A percentile compares a stretch with the other conserved stretches of the same genome.
These are phyloP conservation scores for Chimonanthus salicifolius DNA, from an alignment of 164 flowering plant species.

Conservation along the genomic window DNA sequence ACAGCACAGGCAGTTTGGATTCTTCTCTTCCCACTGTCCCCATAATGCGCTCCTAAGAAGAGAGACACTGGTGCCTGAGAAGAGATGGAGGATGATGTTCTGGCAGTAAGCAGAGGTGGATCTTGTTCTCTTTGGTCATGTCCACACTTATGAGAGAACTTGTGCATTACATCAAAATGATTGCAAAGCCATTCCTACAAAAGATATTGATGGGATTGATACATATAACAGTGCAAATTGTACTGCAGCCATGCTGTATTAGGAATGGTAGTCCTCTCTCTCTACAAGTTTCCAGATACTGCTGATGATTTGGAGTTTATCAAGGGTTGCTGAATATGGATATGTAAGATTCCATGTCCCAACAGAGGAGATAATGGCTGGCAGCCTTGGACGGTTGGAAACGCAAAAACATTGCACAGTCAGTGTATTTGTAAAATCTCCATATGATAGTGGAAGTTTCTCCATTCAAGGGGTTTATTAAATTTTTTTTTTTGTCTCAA, in stretches of 20 bases:
- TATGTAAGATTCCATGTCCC: constrained; percentile 60
- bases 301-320: constrained; percentile 51
- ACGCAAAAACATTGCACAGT: too few relatives aligned
- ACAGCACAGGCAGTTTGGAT: too few relatives aligned
- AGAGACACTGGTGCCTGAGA: too few relatives aligned
- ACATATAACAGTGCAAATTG: constrained; percentile 56
- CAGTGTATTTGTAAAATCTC: too few relatives aligned
- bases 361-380: constrained; percentile 35
- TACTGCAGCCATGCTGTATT: constrained; percentile 74
- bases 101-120: constrained; percentile 42
- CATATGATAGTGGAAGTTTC: too few relatives aligned
- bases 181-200: constrained; percentile 57
- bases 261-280: constrained; percentile 79
- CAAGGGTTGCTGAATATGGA: constrained; percentile 60
- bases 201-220: constrained; percentile 56
- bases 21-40: too few relatives aligned
- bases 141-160: constrained; percentile 92
- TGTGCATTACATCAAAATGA: constrained; percentile 44
- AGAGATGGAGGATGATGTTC: too few relatives aligned
- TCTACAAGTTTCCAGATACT: constrained; percentile 36
- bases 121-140: constrained; percentile 76
- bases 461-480: too few relatives aligned
- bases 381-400: too few relatives aligned
- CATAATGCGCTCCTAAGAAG: too few relatives aligned
- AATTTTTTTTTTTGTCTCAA: too few relatives aligned